Evolutionary conservation across 805 yeast genomes (phyloP).

Genomic region (Saturnispora serradocipensis): DNA sequence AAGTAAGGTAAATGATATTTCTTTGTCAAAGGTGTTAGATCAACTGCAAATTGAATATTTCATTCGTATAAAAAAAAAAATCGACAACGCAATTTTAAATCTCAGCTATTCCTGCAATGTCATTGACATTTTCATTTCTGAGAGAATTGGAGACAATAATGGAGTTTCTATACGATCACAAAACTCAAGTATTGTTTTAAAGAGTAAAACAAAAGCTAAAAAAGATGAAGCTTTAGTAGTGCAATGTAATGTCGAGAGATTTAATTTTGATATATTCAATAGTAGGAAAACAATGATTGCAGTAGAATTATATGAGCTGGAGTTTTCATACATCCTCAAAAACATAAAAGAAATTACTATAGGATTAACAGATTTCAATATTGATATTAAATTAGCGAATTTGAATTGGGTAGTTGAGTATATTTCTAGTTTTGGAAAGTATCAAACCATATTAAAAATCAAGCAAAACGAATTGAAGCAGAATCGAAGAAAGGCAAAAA

Average conservation of each 20-base stretch:
- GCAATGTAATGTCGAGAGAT: constrained; percentile 1
- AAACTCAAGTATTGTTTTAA: neutral
- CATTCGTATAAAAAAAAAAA: constrained; percentile 15
- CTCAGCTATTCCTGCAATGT: constrained; percentile 1
- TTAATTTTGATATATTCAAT: constrained; percentile 3
- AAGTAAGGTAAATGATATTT: constrained; percentile 31
- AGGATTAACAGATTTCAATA: neutral
- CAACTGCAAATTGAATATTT: constrained; percentile 53
- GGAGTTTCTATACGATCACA: constrained; percentile 2
- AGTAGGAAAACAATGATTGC: constrained; percentile 1
- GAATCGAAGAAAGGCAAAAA: constrained; percentile 17
- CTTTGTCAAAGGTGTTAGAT: constrained; percentile 50
- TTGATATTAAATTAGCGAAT: constrained; percentile 1
- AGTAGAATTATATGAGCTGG: neutral
- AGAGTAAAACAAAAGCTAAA: constrained; percentile 24
- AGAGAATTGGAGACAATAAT: constrained; percentile 1
- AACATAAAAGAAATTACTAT: neutral
- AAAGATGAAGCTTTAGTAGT: constrained; percentile 33
- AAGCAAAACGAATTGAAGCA: constrained; percentile 2
- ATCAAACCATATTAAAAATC: neutral
- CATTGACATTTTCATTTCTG: constrained; percentile 3
- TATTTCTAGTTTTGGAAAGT: neutral
- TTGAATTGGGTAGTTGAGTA: constrained; percentile 5
- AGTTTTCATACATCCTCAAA: neutral
- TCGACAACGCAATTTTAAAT: constrained; percentile 20